These are phyloP conservation scores for Hericium alpestre DNA, from an alignment of 768 basidiomycete genomes.

Conservation along the genomic window DNA sequence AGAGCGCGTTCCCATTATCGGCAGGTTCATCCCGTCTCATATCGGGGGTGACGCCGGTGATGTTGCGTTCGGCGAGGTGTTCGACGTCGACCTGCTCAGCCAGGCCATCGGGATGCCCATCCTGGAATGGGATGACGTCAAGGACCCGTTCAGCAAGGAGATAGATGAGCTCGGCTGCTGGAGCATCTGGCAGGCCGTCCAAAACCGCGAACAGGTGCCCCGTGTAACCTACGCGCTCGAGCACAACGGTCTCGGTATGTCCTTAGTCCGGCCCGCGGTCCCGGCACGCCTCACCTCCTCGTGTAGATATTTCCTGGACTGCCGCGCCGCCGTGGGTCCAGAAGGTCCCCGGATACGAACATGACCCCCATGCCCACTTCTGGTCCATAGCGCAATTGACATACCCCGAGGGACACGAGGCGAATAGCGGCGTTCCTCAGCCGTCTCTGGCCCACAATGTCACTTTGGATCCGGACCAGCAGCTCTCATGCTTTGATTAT, in stretches of 20 bases:
- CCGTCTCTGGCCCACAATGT: conserved; percentile 19
- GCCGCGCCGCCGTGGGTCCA: conserved; percentile 23
- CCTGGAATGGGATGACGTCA: conserved; percentile 34
- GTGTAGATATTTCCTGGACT: conserved; percentile 28
- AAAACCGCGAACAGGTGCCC: conserved; percentile 17
- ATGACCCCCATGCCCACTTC: conserved; percentile 23
- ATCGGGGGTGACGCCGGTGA: conserved; percentile 24
- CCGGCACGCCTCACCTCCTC: neutral
- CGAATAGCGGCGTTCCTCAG: conserved; percentile 15
- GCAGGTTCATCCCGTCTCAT: conserved; percentile 31
- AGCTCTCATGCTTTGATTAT: conserved; percentile 31
- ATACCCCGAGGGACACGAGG: conserved; percentile 22
- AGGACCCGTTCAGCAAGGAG: conserved; percentile 20
- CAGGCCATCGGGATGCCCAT: conserved; percentile 25
- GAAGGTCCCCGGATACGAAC: conserved; percentile 20
- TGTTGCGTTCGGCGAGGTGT: conserved; percentile 30
- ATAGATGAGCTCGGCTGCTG: conserved; percentile 32
- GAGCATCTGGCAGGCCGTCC: conserved; percentile 30
- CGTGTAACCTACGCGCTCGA: conserved; percentile 18
- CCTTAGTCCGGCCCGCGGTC: neutral
- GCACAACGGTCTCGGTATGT: conserved; percentile 22
- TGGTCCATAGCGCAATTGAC: conserved; percentile 23
- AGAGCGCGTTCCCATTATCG: conserved; percentile 29
- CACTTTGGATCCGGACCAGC: conserved; percentile 25
- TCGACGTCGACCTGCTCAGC: conserved; percentile 29